Evolutionary conservation across 1,139 yeast species (phyloP).

Genomic region (Yamadazyma aaseri): DNA sequence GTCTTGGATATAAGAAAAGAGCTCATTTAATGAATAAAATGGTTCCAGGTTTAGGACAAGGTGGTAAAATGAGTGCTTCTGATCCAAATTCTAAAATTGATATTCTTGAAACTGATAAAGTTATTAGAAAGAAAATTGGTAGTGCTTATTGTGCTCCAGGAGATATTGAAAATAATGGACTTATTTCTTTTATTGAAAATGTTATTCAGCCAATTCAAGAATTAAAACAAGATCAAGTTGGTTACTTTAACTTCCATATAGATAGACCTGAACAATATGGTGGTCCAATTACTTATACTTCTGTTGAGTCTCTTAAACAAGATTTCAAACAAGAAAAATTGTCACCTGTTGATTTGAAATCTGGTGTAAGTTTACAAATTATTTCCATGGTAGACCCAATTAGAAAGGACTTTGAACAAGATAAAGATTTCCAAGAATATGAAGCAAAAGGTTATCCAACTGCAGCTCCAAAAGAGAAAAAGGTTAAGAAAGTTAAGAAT

Average conservation of each 20-base stretch:
- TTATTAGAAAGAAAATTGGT: constrained; percentile 84
- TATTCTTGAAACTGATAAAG: constrained; percentile 82
- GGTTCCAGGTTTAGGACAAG: constrained; percentile 97
- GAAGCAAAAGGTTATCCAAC: constrained; percentile 83
- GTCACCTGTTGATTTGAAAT: constrained; percentile 90
- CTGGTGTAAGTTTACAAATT: constrained; percentile 85
- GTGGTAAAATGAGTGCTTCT: constrained; percentile 98
- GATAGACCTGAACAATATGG: constrained; percentile 97
- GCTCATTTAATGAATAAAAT: constrained; percentile 98
- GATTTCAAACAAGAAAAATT: constrained; percentile 73
- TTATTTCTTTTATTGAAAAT: constrained; percentile 78
- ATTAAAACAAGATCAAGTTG: constrained; percentile 55
- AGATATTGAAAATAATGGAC: constrained; percentile 85
- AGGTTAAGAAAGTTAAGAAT: constrained; percentile 69
- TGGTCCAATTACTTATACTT: constrained; percentile 75
- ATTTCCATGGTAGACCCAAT: constrained; percentile 81
- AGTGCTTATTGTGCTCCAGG: constrained; percentile 97
- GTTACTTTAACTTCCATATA: constrained; percentile 62
- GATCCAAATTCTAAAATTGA: constrained; percentile 98
- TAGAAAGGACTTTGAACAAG: constrained; percentile 61
- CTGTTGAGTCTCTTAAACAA: constrained; percentile 66
- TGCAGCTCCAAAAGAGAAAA: constrained; percentile 59
- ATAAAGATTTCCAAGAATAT: constrained; percentile 73
- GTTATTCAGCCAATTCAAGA: constrained; percentile 87
- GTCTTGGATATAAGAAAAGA: constrained; percentile 91